These are phyloP conservation scores for Pleurotus platypus DNA, from an alignment of 768 basidiomycete genomes.

Conservation along the genomic window DNA sequence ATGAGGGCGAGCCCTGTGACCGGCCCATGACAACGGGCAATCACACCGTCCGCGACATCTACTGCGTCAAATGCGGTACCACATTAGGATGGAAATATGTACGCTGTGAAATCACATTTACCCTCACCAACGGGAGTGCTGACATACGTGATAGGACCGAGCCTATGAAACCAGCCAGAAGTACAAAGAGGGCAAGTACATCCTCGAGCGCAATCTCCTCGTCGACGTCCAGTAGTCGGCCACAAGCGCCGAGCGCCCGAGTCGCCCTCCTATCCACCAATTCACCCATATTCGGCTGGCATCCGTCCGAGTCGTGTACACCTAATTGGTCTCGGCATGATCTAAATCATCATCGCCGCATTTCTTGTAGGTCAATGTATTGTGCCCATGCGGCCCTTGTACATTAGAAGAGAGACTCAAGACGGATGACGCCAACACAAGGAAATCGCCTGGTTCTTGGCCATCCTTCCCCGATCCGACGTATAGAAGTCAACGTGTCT, in stretches of 20 bases:
- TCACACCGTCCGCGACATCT: constrained; percentile 95
- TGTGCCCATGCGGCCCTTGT: neutral
- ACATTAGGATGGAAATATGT: constrained; percentile 99
- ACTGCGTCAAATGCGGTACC: constrained; percentile 84
- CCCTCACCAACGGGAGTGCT: neutral
- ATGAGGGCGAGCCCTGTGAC: constrained; percentile 86
- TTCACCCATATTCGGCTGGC: neutral
- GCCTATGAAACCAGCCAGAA: constrained; percentile 89
- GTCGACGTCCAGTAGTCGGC: constrained; percentile 71
- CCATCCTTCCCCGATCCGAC: neutral
- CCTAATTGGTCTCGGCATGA: neutral
- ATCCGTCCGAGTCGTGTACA: constrained; percentile 6
- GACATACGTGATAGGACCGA: constrained; percentile 57
- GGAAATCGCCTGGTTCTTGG: neutral
- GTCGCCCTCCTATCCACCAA: constrained; percentile 4
- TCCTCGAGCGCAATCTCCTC: constrained; percentile 91
- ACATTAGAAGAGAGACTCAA: neutral
- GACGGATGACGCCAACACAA: neutral
- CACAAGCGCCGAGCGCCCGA: constrained; percentile 5
- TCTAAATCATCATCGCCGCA: neutral
- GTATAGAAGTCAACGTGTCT: neutral
- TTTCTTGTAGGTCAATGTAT: constrained; percentile 5
- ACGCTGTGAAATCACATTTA: constrained; percentile 24
- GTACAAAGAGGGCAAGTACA: constrained; percentile 98
- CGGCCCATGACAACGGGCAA: constrained; percentile 96